Conservation (phyloP, 768 basidiomycete genomes). For the Agaricus bisporus region DNA sequence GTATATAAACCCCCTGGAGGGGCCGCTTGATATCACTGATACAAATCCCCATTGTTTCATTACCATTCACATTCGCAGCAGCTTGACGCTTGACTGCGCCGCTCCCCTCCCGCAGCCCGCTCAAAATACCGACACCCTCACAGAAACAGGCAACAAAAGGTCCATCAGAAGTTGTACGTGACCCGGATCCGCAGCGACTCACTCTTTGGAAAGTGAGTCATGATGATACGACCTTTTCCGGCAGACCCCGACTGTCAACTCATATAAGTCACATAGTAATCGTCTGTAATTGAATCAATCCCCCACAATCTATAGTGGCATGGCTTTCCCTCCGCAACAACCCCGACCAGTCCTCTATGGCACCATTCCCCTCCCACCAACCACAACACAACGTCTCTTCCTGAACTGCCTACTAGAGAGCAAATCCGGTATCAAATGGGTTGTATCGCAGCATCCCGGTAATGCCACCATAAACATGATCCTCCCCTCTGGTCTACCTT, state of each 20-base stretch:
- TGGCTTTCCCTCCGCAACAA: background rate
- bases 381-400: background rate
- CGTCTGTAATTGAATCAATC: too few species aligned
- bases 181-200: constrained; percentile 10
- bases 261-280: too few species aligned
- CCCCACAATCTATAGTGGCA: too few species aligned
- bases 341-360: background rate
- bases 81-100: background rate
- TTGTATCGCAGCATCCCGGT: constrained; percentile 3
- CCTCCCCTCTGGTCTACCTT: background rate
- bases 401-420: background rate
- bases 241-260: too few species aligned
- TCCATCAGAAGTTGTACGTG: background rate
- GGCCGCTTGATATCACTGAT: too few species aligned
- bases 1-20: too few species aligned
- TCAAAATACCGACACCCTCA: too few species aligned
- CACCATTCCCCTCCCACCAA: background rate
- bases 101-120: background rate
- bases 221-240: background rate
- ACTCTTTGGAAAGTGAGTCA: background rate
- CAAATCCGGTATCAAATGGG: background rate
- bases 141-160: background rate
- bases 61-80: too few species aligned
- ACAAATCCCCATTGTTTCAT: too few species aligned
- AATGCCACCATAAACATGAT: background rate